These are phyloP conservation scores for Capsella rubella DNA, from an alignment of 441 rosid species.

Conservation along the genomic window DNA sequence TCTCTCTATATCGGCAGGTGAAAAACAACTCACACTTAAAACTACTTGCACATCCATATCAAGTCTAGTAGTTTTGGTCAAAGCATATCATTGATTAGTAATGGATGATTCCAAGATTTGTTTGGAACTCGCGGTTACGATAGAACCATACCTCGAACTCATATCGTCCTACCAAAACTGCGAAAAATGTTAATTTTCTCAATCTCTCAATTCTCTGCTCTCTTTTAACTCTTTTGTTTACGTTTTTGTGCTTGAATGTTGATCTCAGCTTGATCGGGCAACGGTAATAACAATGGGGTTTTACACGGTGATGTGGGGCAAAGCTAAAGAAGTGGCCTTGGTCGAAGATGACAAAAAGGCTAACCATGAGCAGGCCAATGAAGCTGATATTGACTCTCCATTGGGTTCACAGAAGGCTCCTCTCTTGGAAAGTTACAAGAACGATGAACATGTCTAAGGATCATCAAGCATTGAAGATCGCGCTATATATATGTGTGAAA, in stretches of 20 bases:
- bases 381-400: slow-evolving; percentile 39
- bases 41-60: slow-evolving; percentile 3
- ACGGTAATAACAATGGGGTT: slow-evolving; percentile 73
- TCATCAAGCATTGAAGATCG: slow-evolving; percentile 4
- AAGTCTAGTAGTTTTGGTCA: neutral
- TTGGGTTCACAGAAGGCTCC: slow-evolving; percentile 55
- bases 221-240: neutral
- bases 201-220: neutral
- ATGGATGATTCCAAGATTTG: neutral
- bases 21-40: neutral
- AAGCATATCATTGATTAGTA: neutral
- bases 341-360: slow-evolving; percentile 46
- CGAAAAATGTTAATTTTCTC: neutral
- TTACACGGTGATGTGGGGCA: slow-evolving; percentile 88
- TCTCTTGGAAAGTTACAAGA: slow-evolving; percentile 60
- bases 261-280: slow-evolving; percentile 69
- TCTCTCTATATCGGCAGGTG: slow-evolving; percentile 83
- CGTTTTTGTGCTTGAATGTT: neutral
- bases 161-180: neutral
- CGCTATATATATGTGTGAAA: slow-evolving; percentile 18
- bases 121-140: slow-evolving; percentile 1
- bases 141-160: neutral
- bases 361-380: slow-evolving; percentile 26
- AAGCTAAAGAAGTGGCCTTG: slow-evolving; percentile 63
- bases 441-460: slow-evolving; percentile 41